Evolutionary conservation across 108 stramenopile genomes (phyloP), one percentile per base, ranked within the genome.

Genomic region (Pseudonitzschia delicatissima): DNA sequence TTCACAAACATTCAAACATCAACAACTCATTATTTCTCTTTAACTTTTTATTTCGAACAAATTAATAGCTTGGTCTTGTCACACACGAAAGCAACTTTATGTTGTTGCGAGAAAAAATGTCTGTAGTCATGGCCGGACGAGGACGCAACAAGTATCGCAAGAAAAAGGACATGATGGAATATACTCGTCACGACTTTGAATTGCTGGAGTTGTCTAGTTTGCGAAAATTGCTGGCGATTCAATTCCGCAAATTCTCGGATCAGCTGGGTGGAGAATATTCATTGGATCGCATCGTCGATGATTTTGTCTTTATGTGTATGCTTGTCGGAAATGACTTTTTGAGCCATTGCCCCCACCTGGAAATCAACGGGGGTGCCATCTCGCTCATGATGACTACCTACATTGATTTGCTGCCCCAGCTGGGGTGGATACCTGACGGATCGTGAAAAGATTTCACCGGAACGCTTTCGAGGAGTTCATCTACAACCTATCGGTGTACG

Each of bases 301-400:
- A 99, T 68, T 98, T 97, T 70, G 96, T 99, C 13, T 95, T 98
- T 74, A 93, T 98, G 85, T 98, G 96, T 78, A 94, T 98, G 86
- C 68, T 98, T 25, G 96, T 98, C 8, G 98, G 98, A 47, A 99
- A 99, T 73, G 98, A 99, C 68, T 99, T 99, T 69, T 74, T 99
- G 62, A 95, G 97, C 2, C 94, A 96, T 68, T 64, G 84, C 36
- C 97, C 97, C 0, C 97, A 98, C 68, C 66, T 98, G 63, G 94
- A 94, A 67, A 98, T 98, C 68, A 91, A 95, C 37, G 82, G 92
- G 49, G 97, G 97, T 17, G 95, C 95, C 25, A 70, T 98, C 18
- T 90, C 89, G 68, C 71, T 92, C 64, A 98, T 98, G 97, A 86
- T 97, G 74, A 83, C 74, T 67, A 93, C 77, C 37, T 98, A 96